Conservation (phyloP, 2,329 filamentous ascomycete species). For the Talaromyces sp. region DNA sequence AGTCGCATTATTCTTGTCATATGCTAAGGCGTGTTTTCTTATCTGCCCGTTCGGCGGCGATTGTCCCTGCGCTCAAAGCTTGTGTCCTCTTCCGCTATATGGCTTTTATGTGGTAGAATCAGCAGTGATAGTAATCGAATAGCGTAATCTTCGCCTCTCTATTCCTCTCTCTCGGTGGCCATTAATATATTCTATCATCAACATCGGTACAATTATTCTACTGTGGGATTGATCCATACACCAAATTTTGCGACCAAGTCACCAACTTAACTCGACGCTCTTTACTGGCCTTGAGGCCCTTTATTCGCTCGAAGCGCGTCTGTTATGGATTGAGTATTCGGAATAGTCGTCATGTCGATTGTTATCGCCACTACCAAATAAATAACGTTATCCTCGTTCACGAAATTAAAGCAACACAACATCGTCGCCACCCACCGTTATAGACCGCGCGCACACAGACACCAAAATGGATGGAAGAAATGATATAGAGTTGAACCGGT, state of each 20-base stretch:
- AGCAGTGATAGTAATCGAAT: neutral
- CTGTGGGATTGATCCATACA: neutral
- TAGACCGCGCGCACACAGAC: neutral
- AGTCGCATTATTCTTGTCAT: neutral
- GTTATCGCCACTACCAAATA: neutral
- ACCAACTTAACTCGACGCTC: no score
- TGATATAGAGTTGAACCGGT: slow-evolving; percentile 11
- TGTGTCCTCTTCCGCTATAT: neutral
- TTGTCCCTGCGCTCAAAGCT: neutral
- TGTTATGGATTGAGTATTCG: neutral
- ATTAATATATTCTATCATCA: neutral
- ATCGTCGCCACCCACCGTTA: neutral
- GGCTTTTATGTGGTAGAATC: neutral
- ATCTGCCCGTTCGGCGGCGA: neutral
- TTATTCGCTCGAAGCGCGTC: neutral
- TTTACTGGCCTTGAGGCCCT: neutral
- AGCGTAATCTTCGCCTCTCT: neutral
- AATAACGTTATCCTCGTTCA: neutral
- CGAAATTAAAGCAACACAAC: neutral
- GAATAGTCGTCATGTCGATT: neutral
- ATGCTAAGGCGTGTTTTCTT: neutral
- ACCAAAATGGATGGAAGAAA: slow-evolving; percentile 5
- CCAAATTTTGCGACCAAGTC: neutral
- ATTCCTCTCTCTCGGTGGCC: neutral
- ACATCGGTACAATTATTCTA: neutral